A percentile compares a stretch with the other conserved stretches of the same genome.
These are phyloP conservation scores for Spathaspora arborariae DNA, from an alignment of 805 yeast species.

Conservation along the genomic window DNA sequence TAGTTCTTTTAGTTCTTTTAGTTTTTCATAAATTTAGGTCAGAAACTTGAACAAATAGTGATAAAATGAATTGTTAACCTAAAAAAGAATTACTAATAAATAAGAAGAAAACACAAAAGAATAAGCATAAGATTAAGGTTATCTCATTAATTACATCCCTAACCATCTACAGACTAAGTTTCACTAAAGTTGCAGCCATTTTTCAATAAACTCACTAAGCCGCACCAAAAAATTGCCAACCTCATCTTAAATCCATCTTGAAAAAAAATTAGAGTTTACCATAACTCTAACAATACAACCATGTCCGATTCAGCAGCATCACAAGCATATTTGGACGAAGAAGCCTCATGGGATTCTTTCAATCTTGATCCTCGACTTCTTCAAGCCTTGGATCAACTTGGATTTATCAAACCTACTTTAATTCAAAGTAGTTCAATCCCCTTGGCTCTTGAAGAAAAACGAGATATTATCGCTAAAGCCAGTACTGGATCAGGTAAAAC, in stretches of 20 bases:
- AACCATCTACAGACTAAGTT: no score
- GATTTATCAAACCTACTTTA: slow-evolving; percentile 82
- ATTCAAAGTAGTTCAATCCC: slow-evolving; percentile 92
- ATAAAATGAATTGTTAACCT: no score
- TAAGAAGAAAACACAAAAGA: no score
- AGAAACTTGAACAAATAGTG: no score
- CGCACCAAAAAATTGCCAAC: neutral
- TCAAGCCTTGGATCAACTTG: slow-evolving; percentile 79
- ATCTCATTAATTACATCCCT: no score
- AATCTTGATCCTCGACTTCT: slow-evolving; percentile 76
- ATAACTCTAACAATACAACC: neutral
- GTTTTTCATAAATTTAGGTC: no score
- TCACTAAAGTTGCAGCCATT: neutral
- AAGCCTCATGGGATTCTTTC: slow-evolving; percentile 68
- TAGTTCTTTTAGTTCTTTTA: no score
- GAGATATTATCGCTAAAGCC: slow-evolving; percentile 91
- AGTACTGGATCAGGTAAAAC: slow-evolving; percentile 97
- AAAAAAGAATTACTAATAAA: no score
- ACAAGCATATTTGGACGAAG: slow-evolving; percentile 67
- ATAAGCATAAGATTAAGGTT: no score
- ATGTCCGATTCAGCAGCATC: slow-evolving; percentile 44
- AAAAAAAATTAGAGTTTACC: neutral
- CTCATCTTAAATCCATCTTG: neutral
- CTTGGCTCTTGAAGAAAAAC: slow-evolving; percentile 81
- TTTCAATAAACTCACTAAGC: neutral